A percentile compares a stretch with the other conserved stretches of the same genome.
phyloP scores from a whole-genome alignment of 1,139 yeast genomes.

The Debaryomycetaceae sp. region DNA sequence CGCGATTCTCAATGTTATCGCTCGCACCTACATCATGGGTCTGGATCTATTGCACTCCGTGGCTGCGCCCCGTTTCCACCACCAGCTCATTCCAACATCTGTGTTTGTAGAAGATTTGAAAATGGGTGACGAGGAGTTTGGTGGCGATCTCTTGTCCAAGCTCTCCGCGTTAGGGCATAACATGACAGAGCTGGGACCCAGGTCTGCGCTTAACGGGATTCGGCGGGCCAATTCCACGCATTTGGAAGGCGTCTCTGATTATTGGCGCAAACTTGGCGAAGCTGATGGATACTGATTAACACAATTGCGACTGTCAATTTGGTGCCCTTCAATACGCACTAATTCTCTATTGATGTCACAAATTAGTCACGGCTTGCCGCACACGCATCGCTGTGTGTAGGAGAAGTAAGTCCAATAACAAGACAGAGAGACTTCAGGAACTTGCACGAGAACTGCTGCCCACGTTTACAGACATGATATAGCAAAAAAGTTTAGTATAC shows the following conservation, averaged over 20 bases:
- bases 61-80: constrained; percentile 76
- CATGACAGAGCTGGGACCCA: constrained; percentile 23
- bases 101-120: constrained; percentile 46
- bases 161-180: constrained; percentile 18
- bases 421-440: too few species aligned
- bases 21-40: constrained; percentile 48
- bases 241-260: constrained; percentile 31
- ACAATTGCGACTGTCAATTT: too few species aligned
- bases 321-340: too few species aligned
- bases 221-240: constrained; percentile 9
- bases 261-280: constrained; percentile 34
- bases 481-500: too few species aligned
- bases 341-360: not conserved
- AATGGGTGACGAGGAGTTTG: constrained; percentile 18
- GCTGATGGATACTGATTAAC: constrained; percentile 29
- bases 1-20: constrained; percentile 69
- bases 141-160: constrained; percentile 5
- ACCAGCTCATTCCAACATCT: constrained; percentile 72
- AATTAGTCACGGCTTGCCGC: too few species aligned
- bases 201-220: constrained; percentile 36
- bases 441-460: too few species aligned
- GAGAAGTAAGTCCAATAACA: too few species aligned
- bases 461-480: too few species aligned
- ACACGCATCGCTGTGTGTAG: too few species aligned
- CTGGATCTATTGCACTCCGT: constrained; percentile 56